Conservation (phyloP, 371 early-diverging fungal genomes). For the Mucor piriformis region DNA sequence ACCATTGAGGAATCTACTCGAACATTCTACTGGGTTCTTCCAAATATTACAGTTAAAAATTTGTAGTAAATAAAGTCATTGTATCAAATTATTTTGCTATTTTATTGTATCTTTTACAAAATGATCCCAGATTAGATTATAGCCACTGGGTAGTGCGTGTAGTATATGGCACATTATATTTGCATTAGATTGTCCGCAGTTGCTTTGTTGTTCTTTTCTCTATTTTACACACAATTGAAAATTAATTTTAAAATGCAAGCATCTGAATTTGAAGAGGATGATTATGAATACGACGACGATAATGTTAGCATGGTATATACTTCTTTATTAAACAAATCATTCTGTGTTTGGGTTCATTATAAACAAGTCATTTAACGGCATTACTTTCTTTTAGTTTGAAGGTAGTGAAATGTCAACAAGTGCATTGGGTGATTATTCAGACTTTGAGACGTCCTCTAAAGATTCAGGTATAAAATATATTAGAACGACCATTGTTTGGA, state of each 20-base stretch:
- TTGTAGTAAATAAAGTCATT: no score
- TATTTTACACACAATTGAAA: not conserved
- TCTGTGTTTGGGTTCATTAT: no score
- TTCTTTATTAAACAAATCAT: not conserved
- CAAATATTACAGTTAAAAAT: not conserved
- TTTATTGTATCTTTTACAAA: no score
- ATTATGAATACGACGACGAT: not conserved
- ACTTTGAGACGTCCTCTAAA: not conserved
- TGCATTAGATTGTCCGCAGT: no score
- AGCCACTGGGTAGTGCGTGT: no score
- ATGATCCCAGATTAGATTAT: no score
- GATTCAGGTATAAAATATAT: not conserved
- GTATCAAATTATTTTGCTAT: no score
- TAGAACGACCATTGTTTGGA: not conserved
- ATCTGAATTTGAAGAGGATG: not conserved
- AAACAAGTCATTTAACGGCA: not conserved
- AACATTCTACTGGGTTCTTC: conserved; percentile 19
- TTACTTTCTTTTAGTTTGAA: not conserved
- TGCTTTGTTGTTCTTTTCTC: no score
- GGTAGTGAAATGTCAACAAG: not conserved
- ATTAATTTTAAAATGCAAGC: not conserved
- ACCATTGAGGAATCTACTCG: conserved; percentile 8
- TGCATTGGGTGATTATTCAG: not conserved
- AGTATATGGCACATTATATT: no score
- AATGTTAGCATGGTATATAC: not conserved